Evolutionary conservation across 2,329 filamentous ascomycete species (phyloP).

Genomic region (Lecanicillium sp.): DNA sequence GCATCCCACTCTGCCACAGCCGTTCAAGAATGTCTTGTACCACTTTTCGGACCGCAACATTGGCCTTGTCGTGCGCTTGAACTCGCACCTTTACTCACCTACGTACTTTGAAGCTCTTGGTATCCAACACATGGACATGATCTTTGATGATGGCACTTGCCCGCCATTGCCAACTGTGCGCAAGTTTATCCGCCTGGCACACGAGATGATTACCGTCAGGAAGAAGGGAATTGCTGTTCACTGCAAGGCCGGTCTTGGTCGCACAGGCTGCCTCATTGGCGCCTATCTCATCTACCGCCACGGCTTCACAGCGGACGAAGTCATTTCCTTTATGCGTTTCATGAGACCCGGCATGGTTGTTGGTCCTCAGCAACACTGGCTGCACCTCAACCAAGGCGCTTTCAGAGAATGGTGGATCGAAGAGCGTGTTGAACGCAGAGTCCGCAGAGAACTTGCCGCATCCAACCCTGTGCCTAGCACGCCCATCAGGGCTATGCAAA

Average conservation of each 20-base stretch:
- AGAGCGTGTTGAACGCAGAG: constrained; percentile 67
- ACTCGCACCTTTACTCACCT: constrained; percentile 91
- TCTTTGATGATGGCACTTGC: constrained; percentile 97
- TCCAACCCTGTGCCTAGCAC: constrained; percentile 46
- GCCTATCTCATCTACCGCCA: constrained; percentile 97
- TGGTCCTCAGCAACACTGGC: constrained; percentile 96
- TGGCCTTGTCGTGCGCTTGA: constrained; percentile 87
- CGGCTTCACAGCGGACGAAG: constrained; percentile 93
- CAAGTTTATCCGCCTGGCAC: constrained; percentile 89
- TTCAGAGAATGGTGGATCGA: constrained; percentile 99
- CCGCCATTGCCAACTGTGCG: constrained; percentile 81
- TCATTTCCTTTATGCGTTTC: constrained; percentile 97
- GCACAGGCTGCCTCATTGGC: constrained; percentile 92
- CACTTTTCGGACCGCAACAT: constrained; percentile 87
- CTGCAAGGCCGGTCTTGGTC: constrained; percentile 93
- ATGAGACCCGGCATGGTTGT: constrained; percentile 99
- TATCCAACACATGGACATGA: constrained; percentile 97
- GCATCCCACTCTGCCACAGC: constrained; percentile 63
- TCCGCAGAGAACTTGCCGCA: constrained; percentile 50
- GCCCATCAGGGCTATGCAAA: constrained; percentile 53
- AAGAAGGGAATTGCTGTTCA: constrained; percentile 94
- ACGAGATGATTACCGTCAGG: constrained; percentile 85
- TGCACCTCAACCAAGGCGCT: constrained; percentile 90
- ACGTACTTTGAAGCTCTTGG: constrained; percentile 95
- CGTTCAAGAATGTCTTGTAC: constrained; percentile 91